Percentiles rank a stretch among this genome's conserved stretches.
Evolutionary conservation across 2,329 filamentous ascomycete genomes (phyloP).

Genomic region (Fusarium pilosicola): DNA sequence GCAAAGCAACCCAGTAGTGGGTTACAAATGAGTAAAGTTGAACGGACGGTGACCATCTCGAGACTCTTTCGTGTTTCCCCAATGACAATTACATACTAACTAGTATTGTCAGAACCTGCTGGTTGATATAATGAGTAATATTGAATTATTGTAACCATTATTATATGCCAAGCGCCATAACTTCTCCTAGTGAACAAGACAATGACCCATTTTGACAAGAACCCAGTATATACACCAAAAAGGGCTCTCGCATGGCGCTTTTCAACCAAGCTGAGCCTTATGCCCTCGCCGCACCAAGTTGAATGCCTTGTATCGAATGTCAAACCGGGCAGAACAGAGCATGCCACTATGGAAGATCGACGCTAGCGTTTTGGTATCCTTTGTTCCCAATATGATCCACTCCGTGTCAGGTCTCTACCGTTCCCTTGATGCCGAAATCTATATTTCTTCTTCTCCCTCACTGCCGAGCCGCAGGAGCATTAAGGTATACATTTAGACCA

Average conservation of each 20-base stretch:
- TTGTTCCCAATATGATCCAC: conserved; percentile 10
- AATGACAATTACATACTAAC: neutral
- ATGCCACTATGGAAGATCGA: conserved; percentile 15
- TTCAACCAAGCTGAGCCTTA: conserved; percentile 25
- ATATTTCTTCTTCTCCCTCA: conserved; percentile 34
- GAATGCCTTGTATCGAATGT: neutral
- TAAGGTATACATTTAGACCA: conserved; percentile 42
- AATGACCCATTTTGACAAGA: neutral
- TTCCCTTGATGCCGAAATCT: conserved; percentile 20
- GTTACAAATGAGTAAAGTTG: neutral
- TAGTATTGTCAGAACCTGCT: neutral
- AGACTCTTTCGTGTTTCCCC: neutral
- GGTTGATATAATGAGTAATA: conserved; percentile 1
- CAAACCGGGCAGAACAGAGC: conserved; percentile 23
- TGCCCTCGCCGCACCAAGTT: conserved; percentile 10
- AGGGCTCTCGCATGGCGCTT: neutral
- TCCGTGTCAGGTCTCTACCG: conserved; percentile 23
- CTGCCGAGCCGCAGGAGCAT: conserved; percentile 41
- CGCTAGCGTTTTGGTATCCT: conserved; percentile 20
- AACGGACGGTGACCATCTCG: neutral
- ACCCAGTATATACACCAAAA: neutral
- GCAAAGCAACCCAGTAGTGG: neutral
- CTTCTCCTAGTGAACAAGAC: neutral
- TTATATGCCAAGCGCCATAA: neutral
- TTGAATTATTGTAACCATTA: conserved; percentile 19